These are phyloP conservation scores for Penicillium pancosmium DNA, from an alignment of 495 filamentous ascomycete genomes.

Conservation along the genomic window DNA sequence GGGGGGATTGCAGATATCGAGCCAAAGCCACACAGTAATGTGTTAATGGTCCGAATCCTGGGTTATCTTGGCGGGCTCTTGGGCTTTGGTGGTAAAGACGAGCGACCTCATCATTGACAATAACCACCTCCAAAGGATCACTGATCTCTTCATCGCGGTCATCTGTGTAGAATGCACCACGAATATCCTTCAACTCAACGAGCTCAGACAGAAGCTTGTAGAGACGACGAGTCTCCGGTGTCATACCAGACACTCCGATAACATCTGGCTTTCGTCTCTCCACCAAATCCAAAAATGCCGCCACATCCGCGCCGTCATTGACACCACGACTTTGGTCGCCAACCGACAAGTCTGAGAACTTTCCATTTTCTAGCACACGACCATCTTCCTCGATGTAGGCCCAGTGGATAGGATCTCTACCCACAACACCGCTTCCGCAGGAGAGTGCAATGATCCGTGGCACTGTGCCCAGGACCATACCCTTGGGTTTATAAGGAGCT, in stretches of 20 bases:
- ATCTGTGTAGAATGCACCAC: conserved; percentile 73
- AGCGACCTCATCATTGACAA: conserved; percentile 95
- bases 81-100: conserved; percentile 89
- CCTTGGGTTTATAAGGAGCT: conserved; percentile 92
- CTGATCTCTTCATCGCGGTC: conserved; percentile 58
- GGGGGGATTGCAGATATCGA: conserved; percentile 87
- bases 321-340: conserved; percentile 69
- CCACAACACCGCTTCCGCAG: conserved; percentile 72
- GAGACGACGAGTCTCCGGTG: conserved; percentile 81
- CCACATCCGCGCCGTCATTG: conserved; percentile 62
- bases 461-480: conserved; percentile 84
- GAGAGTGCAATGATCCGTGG: conserved; percentile 86
- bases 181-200: conserved; percentile 71
- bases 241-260: conserved; percentile 86
- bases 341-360: conserved; percentile 73
- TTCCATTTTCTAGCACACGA: conserved; percentile 82
- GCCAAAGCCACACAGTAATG: conserved; percentile 88
- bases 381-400: conserved; percentile 93
- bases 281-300: conserved; percentile 72
- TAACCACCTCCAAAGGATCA: conserved; percentile 80
- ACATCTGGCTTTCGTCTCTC: conserved; percentile 83
- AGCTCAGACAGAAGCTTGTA: conserved; percentile 77
- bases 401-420: conserved; percentile 82
- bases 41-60: conserved; percentile 70
- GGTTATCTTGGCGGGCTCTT: conserved; percentile 79